Base-by-base conservation (phyloP, 2,329 filamentous ascomycete genomes). In the Fusarium sp. region DNA sequence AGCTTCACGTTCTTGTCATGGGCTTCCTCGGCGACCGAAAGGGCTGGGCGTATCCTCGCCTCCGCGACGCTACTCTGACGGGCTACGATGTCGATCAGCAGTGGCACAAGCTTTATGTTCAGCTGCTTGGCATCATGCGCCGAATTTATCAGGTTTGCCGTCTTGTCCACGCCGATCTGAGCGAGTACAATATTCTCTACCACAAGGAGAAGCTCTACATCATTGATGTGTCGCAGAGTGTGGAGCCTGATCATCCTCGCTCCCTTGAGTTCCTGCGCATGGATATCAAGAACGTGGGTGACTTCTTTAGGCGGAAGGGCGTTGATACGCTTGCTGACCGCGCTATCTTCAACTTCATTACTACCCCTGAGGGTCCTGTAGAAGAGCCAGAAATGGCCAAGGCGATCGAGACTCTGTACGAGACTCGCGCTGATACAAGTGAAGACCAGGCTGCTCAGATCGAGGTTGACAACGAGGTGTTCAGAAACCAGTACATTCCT, bases 141-240 rank as follows among this genome's bases (percentile, higher is more conserved):
- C 91, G 91, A 65, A 92, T 99, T 87, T 98, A 98, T 83, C 95
- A 97, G 80, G 91, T 92, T 44, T 99, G 96, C 83, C 90, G 89
- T 60, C 90, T 99, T 13, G 95, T 99, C 2, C 96, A 99, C 81
- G 96, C 95, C 55, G 96, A 99, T 89, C 82, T 99, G 80, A 97
- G 94, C 86, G 96, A 99, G 87, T 99, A 99, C 89, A 99, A 99
- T 79, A 90, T 98, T 58, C 88, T 99, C 26, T 99, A 97, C 85
- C 89, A 98, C 85, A 88, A 94, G 63, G 87, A 90, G 65, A 90
- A 90, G 77, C 89, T 98, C 2, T 97, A 94, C 86, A 92, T 99
- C 78, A 99, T 99, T 81, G 96, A 99, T 82, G 96, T 99, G 47
- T 97, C 94, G 62, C 96, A 99, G 84, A 96, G 93, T 79, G 96